Base-by-base conservation (phyloP, 2,329 filamentous ascomycete species). In the Cercospora sp. region DNA sequence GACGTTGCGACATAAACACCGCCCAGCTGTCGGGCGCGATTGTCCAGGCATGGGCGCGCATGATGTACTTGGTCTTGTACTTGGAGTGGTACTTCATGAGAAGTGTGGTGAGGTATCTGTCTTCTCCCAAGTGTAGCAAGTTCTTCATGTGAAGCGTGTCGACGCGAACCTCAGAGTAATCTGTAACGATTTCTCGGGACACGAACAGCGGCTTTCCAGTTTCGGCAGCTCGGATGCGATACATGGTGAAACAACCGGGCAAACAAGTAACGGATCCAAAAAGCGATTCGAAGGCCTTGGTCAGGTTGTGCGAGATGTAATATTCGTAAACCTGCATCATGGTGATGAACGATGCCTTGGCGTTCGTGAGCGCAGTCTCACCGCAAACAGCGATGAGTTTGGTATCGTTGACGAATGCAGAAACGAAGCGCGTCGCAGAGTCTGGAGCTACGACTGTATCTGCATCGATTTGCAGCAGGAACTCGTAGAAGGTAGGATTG, bases 251-350 rank as follows among this genome's bases (percentile, higher is more conserved):
- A 87, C 95, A 99, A 84, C 95, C 95, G 26, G 95, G 95, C 78
- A 99, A 85, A 86, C 95, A 99, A 61, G 95, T 99, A 74, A 99
- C 94, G 73, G 92, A 96, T 67, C 94, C 95, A 78, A 99, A 99
- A 75, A 99, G 86, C 82, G 91, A 95, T 81, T 98, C 94, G 79
- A 99, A 99, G 12, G 94, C 95, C 83, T 99, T 98, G 74, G 92
- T 90, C 74, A 99, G 82, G 79, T 98, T 96, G 85, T 99, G 94
- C 62, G 94, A 98, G 76, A 99, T 99, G 84, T 94, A 99, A 86
- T 99, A 99, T 81, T 99, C 94, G 85, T 98, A 99, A 36, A 99
- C 94, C 81, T 99, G 95, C 79, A 99, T 99, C 94, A 98, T 98
- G 62, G 95, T 99, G 73, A 96, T 89, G 77, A 96, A 93, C 0